Evolutionary conservation across 768 basidiomycete genomes (phyloP), one percentile per base, ranked within the genome.

Genomic region (Termitomyces sp.): DNA sequence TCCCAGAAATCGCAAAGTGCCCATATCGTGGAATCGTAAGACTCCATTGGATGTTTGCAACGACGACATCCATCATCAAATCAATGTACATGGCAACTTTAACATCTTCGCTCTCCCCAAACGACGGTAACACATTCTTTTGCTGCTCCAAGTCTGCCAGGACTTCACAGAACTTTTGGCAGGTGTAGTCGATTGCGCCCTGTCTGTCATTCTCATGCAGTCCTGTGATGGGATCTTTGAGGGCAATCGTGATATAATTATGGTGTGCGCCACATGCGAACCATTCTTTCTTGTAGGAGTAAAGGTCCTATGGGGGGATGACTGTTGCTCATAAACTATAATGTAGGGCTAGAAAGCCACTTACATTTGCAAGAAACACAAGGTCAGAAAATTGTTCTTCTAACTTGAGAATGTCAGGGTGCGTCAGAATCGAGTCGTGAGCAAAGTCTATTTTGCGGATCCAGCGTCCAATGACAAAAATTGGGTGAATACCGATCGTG

Each of bases 11-110:
- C 6, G 7, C 15, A 16, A 18, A 18, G 39, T 58, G 57, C 32
- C 61, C 57, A 55, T 62, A 62, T 36, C 57, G 11, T n/a, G n/a
- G n/a, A n/a, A n/a, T n/a, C n/a, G n/a, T n/a, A n/a, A 58, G 57
- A 42, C 57, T 62, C 61, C 61, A 62, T 12, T 58, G 61, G 35
- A 62, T 62, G 16, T 33, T 58, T n/a, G 52, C 61, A 13, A 58
- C 57, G 18, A 62, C 61, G 32, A 54, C 39, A 40, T 62, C 57
- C 52, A 58, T 54, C 61, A 62, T 46, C 9, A 54, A 57, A 13
- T 4, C 42, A 16, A 53, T 39, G 39, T 62, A 58, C 36, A 35
- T 45, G n/a, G 28, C 22, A 33, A 58, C n/a, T 20, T 52, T 62
- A 28, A 15, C 36, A 42, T 62, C 61, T 35, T 53, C 42, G 12